Conservation (phyloP, 1,284 basidiomycete species). For the Leccinum angustisporum region DNA sequence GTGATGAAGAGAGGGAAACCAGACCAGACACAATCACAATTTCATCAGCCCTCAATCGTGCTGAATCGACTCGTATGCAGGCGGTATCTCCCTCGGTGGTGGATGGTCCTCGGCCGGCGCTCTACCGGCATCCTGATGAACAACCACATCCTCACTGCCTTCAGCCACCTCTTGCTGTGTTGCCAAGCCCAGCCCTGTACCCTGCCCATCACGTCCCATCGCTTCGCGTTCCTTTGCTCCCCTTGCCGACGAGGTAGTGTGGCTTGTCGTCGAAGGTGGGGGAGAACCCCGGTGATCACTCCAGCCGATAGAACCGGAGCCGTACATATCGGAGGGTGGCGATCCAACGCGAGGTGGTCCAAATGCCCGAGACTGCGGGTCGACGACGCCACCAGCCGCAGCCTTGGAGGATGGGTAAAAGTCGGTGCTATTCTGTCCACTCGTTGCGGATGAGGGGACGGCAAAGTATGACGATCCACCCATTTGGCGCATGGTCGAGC, state of each 20-base stretch:
- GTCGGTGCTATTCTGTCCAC: conserved; percentile 6
- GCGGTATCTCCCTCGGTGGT: conserved; percentile 31
- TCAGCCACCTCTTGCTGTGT: conserved; percentile 27
- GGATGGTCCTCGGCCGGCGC: conserved; percentile 22
- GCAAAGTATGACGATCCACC: conserved; percentile 14
- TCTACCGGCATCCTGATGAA: conserved; percentile 32
- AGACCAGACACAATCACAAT: neutral
- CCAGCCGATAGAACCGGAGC: conserved; percentile 23
- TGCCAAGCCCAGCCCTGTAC: conserved; percentile 17
- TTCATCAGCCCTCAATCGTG: conserved; percentile 14
- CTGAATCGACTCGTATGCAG: conserved; percentile 33
- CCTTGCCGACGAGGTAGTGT: conserved; percentile 14
- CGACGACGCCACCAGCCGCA: neutral
- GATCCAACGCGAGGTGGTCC: conserved; percentile 7
- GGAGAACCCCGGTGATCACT: conserved; percentile 18
- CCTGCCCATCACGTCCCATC: conserved; percentile 17
- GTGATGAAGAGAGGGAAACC: neutral
- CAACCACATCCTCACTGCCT: conserved; percentile 29
- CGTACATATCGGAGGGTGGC: conserved; percentile 12
- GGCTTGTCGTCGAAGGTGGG: conserved; percentile 22
- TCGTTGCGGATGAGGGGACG: conserved; percentile 4
- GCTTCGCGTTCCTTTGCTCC: conserved; percentile 22
- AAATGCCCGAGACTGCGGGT: conserved; percentile 7
- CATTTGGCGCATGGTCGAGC: conserved; percentile 28
- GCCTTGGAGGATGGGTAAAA: conserved; percentile 9